These are phyloP conservation scores for Yamadazyma akitaensis DNA, from an alignment of 805 yeast genomes.

Conservation along the genomic window DNA sequence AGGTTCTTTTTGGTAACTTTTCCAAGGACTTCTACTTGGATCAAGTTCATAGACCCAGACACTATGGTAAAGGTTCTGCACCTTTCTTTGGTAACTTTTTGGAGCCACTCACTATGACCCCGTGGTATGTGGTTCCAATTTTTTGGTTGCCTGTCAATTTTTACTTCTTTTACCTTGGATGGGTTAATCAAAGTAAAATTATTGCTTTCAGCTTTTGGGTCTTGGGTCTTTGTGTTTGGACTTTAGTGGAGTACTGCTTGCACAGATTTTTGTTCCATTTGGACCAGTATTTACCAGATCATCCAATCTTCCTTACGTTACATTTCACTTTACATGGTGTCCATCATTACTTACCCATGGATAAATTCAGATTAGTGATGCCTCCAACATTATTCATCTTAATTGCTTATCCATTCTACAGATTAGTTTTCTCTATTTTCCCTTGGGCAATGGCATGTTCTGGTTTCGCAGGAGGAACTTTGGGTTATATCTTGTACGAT, in stretches of 20 bases:
- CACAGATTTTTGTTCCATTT: conserved; percentile 94
- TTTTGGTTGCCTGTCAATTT: conserved; percentile 84
- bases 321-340: conserved; percentile 94
- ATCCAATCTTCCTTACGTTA: conserved; percentile 66
- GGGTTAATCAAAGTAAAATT: conserved; percentile 42
- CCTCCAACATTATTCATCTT: conserved; percentile 84
- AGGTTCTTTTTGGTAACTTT: conserved; percentile 73
- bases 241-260: conserved; percentile 79
- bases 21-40: conserved; percentile 87
- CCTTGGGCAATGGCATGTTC: conserved; percentile 86
- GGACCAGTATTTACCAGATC: conserved; percentile 81
- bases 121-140: conserved; percentile 91
- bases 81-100: conserved; percentile 91
- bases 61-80: conserved; percentile 96
- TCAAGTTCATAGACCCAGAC: conserved; percentile 97
- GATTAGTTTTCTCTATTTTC: conserved; percentile 67
- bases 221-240: conserved; percentile 90
- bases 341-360: conserved; percentile 98
- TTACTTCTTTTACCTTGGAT: conserved; percentile 59
- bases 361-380: conserved; percentile 85
- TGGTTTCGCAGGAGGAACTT: conserved; percentile 92
- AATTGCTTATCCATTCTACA: conserved; percentile 78
- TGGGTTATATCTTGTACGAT: conserved; percentile 92
- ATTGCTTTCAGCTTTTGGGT: conserved; percentile 57
- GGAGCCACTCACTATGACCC: conserved; percentile 86